phyloP scores from a whole-genome alignment of 2,329 filamentous ascomycete genomes.

The Colletotrichum sojae region DNA sequence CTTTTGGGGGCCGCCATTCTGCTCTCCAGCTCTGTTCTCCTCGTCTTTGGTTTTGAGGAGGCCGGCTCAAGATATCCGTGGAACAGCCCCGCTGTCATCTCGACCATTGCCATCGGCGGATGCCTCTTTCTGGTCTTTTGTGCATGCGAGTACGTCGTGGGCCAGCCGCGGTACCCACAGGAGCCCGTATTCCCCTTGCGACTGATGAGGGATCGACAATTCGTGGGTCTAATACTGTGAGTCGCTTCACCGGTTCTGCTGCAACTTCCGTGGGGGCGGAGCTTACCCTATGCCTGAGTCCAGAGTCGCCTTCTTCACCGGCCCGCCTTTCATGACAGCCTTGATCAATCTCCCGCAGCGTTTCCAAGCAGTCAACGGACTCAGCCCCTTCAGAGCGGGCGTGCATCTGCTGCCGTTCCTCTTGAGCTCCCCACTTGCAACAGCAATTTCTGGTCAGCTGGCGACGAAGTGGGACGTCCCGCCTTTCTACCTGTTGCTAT shows the following conservation, averaged over 20 bases:
- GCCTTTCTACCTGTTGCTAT: conserved; percentile 49
- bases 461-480: conserved; percentile 47
- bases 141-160: conserved; percentile 48
- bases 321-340: conserved; percentile 52
- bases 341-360: conserved; percentile 55
- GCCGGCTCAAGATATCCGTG: conserved; percentile 59
- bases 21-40: conserved; percentile 57
- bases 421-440: conserved; percentile 50
- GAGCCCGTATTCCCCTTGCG: conserved; percentile 55
- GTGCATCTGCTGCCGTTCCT: conserved; percentile 52
- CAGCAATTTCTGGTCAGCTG: conserved; percentile 48
- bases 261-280: conserved; percentile 8
- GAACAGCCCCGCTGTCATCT: conserved; percentile 55
- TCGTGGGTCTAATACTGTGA: conserved; percentile 52
- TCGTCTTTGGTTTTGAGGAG: conserved; percentile 63
- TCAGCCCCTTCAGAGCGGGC: conserved; percentile 49
- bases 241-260: conserved; percentile 36
- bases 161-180: conserved; percentile 36
- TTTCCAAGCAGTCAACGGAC: conserved; percentile 51
- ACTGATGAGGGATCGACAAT: conserved; percentile 49
- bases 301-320: conserved; percentile 50
- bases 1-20: conserved; percentile 48
- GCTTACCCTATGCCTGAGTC: not conserved
- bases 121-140: conserved; percentile 47
- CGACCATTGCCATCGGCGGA: conserved; percentile 48